A percentile compares a stretch with the other conserved stretches of the same genome.
Conservation (phyloP, 2,329 filamentous ascomycete species). For the Byssoonygena ceratinophila region DNA sequence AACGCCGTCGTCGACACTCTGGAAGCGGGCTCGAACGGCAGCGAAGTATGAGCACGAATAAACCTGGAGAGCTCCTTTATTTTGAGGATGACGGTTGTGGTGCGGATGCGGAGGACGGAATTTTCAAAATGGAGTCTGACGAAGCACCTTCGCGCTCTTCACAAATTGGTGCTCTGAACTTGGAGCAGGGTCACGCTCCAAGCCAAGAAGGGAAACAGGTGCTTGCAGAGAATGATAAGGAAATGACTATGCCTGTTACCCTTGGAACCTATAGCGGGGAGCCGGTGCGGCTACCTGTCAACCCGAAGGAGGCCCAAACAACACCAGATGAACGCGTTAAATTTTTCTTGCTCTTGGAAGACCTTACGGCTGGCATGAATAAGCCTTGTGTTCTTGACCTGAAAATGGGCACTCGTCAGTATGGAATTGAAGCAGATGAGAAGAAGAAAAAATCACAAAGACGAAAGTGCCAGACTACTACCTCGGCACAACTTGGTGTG, state of each 20-base stretch:
- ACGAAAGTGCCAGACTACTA: slow-evolving; percentile 84
- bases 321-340: slow-evolving; percentile 56
- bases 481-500: slow-evolving; percentile 81
- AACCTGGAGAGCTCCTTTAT: slow-evolving; percentile 72
- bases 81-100: slow-evolving; percentile 82
- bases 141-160: slow-evolving; percentile 3
- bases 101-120: slow-evolving; percentile 62
- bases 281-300: slow-evolving; percentile 45
- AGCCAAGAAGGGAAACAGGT: background rate
- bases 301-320: slow-evolving; percentile 63
- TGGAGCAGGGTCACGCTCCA: slow-evolving; percentile 6
- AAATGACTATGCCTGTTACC: slow-evolving; percentile 15
- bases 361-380: slow-evolving; percentile 93
- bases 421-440: slow-evolving; percentile 78
- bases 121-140: slow-evolving; percentile 58
- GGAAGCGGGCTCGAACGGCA: slow-evolving; percentile 73
- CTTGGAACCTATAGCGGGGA: slow-evolving; percentile 18
- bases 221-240: background rate
- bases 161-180: background rate
- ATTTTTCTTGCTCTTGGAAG: slow-evolving; percentile 86
- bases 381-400: slow-evolving; percentile 92
- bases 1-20: slow-evolving; percentile 61
- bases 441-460: slow-evolving; percentile 92
- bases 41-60: slow-evolving; percentile 56
- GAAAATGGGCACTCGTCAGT: slow-evolving; percentile 97